Evolutionary conservation across 768 basidiomycete species (phyloP).

Genomic region (Phaeotremella skinneri): DNA sequence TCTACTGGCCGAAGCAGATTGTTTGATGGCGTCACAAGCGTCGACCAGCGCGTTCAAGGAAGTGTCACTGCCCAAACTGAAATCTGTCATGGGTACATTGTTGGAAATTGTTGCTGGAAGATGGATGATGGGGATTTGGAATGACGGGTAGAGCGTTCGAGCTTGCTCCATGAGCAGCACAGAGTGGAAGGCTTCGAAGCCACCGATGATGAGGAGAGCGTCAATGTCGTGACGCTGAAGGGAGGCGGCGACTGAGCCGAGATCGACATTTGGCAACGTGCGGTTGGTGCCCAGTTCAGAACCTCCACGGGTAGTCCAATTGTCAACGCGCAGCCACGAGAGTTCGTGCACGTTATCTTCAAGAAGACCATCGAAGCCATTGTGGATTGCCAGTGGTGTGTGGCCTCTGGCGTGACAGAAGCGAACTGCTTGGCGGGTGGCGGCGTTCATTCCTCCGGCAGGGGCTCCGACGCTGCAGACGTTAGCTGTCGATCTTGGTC

Average conservation of each 20-base stretch:
- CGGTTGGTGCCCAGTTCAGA: constrained; percentile 98
- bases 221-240: constrained; percentile 83
- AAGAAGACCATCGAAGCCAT: constrained; percentile 91
- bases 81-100: constrained; percentile 96
- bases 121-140: constrained; percentile 94
- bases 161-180: constrained; percentile 75
- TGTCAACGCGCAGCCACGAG: constrained; percentile 94
- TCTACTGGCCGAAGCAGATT: constrained; percentile 92
- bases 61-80: constrained; percentile 94
- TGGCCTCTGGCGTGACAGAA: constrained; percentile 92
- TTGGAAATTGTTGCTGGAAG: constrained; percentile 96
- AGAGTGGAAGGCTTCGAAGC: constrained; percentile 89
- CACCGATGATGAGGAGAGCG: constrained; percentile 83
- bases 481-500: constrained; percentile 10
- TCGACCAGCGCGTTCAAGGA: constrained; percentile 94
- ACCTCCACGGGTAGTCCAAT: constrained; percentile 92
- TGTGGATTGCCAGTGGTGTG: constrained; percentile 85
- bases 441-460: constrained; percentile 98
- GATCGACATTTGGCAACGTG: constrained; percentile 74
- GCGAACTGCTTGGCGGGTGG: constrained; percentile 87
- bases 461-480: constrained; percentile 83
- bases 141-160: constrained; percentile 77
- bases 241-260: constrained; percentile 83
- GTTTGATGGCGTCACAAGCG: constrained; percentile 97
- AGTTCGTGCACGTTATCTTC: constrained; percentile 82